phyloP scores from a whole-genome alignment of 768 basidiomycete genomes.

The Amylocystis lapponica region DNA sequence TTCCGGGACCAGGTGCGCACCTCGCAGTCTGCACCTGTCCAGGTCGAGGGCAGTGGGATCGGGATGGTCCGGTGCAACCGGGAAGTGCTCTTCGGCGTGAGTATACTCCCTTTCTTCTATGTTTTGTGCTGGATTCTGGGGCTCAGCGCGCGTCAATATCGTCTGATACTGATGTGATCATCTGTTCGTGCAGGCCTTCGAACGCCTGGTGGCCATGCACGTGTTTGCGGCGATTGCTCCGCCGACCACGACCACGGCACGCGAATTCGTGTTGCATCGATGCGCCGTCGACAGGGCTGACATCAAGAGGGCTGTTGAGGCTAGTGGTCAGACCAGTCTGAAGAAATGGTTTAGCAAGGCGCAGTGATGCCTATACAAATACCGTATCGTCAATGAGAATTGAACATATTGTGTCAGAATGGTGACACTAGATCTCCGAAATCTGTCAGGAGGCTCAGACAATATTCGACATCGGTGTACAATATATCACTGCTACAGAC shows the following conservation, averaged over 20 bases:
- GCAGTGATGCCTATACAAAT: constrained; percentile 28
- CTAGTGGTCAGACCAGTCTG: constrained; percentile 59
- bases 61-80: constrained; percentile 67
- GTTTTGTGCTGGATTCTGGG: not conserved
- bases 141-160: no score
- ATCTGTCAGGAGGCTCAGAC: no score
- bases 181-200: constrained; percentile 57
- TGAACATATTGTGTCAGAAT: no score
- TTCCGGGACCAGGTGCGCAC: constrained; percentile 73
- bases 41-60: constrained; percentile 65
- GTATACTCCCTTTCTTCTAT: constrained; percentile 29
- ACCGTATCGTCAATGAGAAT: no score
- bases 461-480: no score
- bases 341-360: constrained; percentile 75
- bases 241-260: constrained; percentile 43
- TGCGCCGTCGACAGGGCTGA: constrained; percentile 59
- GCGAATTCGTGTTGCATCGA: constrained; percentile 73
- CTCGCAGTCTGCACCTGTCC: constrained; percentile 69
- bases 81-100: constrained; percentile 59
- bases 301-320: constrained; percentile 63
- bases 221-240: constrained; percentile 52
- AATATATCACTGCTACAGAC: no score
- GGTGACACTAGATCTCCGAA: no score
- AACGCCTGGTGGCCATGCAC: constrained; percentile 50
- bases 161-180: not conserved